Evolutionary conservation across 2,329 filamentous ascomycete species (phyloP), one percentile per base, ranked within the genome.

Genomic region (Drechslerella coelobrocha): DNA sequence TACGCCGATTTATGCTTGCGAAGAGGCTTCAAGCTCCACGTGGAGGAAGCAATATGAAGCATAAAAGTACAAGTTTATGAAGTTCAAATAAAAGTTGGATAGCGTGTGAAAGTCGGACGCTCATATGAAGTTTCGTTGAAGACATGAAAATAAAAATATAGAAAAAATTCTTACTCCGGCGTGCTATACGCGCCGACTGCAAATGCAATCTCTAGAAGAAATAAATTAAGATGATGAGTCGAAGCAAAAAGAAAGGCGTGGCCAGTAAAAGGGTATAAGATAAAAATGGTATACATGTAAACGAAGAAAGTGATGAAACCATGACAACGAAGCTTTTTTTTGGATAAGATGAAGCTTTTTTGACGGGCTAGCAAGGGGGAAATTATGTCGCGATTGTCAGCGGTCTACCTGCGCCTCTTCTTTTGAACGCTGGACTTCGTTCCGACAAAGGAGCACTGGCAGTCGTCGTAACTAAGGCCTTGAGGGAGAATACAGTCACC

Each of bases 371-470:
- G 17, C 17, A 34, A 6, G 12, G 17, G 12, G 17, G 12, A 10
- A 39, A 39, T n/a, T 14, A 39, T 39, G 34, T 12, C 6, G 12
- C 7, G 29, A 12, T 12, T 34, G 29, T 34, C 6, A 34, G 29
- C 7, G 17, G 19, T 23, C 65, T 62, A 69, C 57, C 37, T 26
- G 37, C 57, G 53, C 27, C 19, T 52, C 12, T 59, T 62, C 17
- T 14, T 26, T 14, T n/a, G 34, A 14, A 26, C 12, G 43, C 27
- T 53, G 10, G 63, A 56, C 39, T 52, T 50, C 31, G 57, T 69
- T 17, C 65, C 65, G 23, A 69, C 53, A 52, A 69, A 69, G 23
- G 43, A 43, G 57, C 65, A 69, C 21, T 57, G 57, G 47, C 65
- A 69, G 21, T 43, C 37, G 26, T 69, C 65, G 23, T 56, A 34